Evolutionary conservation across 495 filamentous ascomycete species (phyloP), one percentile per base, ranked within the genome.

Genomic region (Penicillium longicatenatum): DNA sequence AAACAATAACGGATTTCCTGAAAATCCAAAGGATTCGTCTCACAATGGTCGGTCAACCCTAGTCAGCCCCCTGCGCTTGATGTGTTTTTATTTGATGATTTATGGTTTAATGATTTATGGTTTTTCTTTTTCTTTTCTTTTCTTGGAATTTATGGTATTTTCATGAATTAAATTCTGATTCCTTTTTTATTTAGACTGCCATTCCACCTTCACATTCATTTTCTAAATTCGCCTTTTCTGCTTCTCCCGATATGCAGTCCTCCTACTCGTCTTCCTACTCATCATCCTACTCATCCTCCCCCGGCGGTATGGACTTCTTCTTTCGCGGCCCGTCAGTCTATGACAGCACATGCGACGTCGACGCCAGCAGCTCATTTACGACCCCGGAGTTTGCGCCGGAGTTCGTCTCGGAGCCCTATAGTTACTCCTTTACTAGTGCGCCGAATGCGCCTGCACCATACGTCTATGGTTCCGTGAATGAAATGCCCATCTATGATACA

Each of bases 221-320:
- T 12, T 43, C 52, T 41, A 53, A 20, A 19, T 50, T 56, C 16
- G 49, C 50, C 37, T 43, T 57, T 16, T 52, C 49, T 29, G n/a
- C 54, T 33, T 19, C 52, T 29, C 39, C 49, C 50, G 37, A 59
- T 31, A 68, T 70, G 67, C 67, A 73, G 33, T 71, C 70, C 20
- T 49, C 64, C 41, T 68, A 26, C 26, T 70, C 60, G 59, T 52
- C 43, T 69, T 67, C 37, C 14, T n/a, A 17, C 8, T 55, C 64
- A 17, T 65, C 62, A 8, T 61, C 64, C 58, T 72, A 72, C 56
- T 57, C 63, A 16, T 66, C 69, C 42, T 66, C 69, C 6, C 60
- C 65, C 2, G 61, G 60, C 33, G 70, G 58, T 14, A 66, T 69
- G 60, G 67, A 72, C 26, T 68, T 66, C 50, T 70, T 63, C 60